Conservation (phyloP, 768 basidiomycete genomes). For the Ramaria sp. region DNA sequence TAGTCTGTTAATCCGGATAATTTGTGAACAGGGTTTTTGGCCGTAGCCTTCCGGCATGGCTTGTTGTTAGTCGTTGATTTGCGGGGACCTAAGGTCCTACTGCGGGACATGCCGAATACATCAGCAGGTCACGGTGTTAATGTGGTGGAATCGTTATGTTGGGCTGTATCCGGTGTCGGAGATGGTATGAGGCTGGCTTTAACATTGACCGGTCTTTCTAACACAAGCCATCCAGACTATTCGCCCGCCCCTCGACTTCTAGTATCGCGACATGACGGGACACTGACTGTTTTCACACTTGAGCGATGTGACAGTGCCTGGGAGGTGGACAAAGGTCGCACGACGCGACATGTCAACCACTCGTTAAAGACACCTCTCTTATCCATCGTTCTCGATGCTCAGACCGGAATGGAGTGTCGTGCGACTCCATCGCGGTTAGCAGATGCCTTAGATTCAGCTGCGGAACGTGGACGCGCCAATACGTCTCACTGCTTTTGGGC, state of each 20-base stretch:
- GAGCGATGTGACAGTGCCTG: constrained; percentile 20
- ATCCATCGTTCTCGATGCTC: constrained; percentile 42
- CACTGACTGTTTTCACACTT: constrained; percentile 48
- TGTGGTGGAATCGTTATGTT: constrained; percentile 44
- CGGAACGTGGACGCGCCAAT: constrained; percentile 14
- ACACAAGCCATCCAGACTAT: constrained; percentile 24
- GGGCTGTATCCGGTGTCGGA: constrained; percentile 51
- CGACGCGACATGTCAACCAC: constrained; percentile 21
- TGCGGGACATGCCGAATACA: constrained; percentile 32
- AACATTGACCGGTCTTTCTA: not conserved
- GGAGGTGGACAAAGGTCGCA: constrained; percentile 26
- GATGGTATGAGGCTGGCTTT: constrained; percentile 29
- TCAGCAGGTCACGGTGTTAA: constrained; percentile 29
- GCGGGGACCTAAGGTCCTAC: constrained; percentile 59
- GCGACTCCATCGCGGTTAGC: constrained; percentile 19
- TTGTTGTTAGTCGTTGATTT: constrained; percentile 59
- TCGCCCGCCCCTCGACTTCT: constrained; percentile 48
- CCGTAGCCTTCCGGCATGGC: constrained; percentile 54
- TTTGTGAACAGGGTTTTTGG: constrained; percentile 53
- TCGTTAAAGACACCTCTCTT: constrained; percentile 31
- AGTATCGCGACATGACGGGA: constrained; percentile 46
- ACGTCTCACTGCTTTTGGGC: constrained; percentile 34
- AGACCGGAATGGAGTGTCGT: constrained; percentile 35
- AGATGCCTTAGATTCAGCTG: not conserved
- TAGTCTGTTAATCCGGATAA: not conserved